Evolutionary conservation across 2,329 filamentous ascomycete species (phyloP).

Genomic region (Elsinoe necatrix): DNA sequence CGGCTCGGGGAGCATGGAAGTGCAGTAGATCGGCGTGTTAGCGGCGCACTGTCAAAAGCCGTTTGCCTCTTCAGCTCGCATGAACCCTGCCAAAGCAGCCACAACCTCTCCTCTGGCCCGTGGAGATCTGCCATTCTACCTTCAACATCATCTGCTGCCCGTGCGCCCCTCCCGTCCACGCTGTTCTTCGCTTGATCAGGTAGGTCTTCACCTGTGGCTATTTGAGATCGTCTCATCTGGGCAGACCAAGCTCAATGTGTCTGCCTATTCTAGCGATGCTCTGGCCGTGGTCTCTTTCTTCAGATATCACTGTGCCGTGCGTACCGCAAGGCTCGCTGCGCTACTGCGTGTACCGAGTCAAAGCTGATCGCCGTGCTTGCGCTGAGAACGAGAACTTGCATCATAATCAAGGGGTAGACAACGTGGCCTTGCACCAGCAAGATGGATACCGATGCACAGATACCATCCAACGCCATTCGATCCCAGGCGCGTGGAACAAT

Average conservation of each 20-base stretch:
- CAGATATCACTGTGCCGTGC: not conserved
- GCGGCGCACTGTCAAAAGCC: slow-evolving; percentile 11
- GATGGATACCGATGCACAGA: slow-evolving; percentile 1
- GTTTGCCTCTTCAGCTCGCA: slow-evolving; percentile 9
- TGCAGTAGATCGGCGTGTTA: slow-evolving; percentile 3
- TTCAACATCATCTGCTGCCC: not conserved
- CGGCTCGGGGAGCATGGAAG: slow-evolving; percentile 12
- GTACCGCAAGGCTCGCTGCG: not conserved
- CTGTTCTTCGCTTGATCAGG: slow-evolving; percentile 8
- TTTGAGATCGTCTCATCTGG: slow-evolving; percentile 2
- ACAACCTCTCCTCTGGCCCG: not conserved
- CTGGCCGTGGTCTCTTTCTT: not conserved
- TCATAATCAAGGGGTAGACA: not conserved
- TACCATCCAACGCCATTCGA: not conserved
- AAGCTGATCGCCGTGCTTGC: not conserved
- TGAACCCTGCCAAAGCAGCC: slow-evolving; percentile 11
- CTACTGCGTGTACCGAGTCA: not conserved
- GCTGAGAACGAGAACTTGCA: not conserved
- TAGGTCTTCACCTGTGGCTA: not conserved
- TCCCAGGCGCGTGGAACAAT: slow-evolving; percentile 2
- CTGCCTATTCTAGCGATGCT: not conserved
- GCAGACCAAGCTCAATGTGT: not conserved
- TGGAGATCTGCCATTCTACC: not conserved
- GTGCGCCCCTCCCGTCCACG: not conserved
- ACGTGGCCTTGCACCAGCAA: slow-evolving; percentile 6